Evolutionary conservation across 192 early-diverging fungal genomes (phyloP), one percentile per base, ranked within the genome.

Genomic region (Rhizoclosmatium sp.): DNA sequence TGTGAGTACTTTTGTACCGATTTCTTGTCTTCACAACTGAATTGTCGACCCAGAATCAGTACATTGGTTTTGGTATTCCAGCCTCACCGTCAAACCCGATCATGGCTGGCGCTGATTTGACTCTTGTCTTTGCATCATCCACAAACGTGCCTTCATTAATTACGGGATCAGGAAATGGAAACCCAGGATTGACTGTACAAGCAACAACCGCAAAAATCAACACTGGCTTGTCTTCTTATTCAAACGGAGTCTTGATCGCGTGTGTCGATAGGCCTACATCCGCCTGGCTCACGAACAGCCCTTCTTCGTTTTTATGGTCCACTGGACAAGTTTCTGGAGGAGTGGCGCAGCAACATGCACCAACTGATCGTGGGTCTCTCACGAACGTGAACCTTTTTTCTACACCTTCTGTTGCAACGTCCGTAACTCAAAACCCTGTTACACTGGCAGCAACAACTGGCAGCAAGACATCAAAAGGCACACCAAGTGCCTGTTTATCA

Each of bases 1-100:
- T 44, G 66, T 65, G 54, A 56, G 54, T 56, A 23, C 44, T 47
- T 40, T 41, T 69, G 21, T 23, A 39, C 68, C 21, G 14, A 23
- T n/a, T 23, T 47, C 62, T 2, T 3, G 62, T 12, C 62, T 41
- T 23, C 62, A 65, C 14, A 2, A 41, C 62, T 7, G 23, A 39
- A 40, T 12, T 65, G 4, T 65, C 42, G 31, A 9, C 42, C 12
- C 21, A 75, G 72, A 75, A 75, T 59, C 4, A 7, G 4, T 75
- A 75, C 44, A 75, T 75, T 1, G 72, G 72, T 21, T 75, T 75
- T 56, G 72, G 59, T 40, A 75, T 75, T 48, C 46, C 72, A 16
- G 42, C 56, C 1, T 49, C 54, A 7, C 19, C 72, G 4, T 19
- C 56, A 21, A 45, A 12, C 72, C 70, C 70, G 10, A 10, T 42